Evolutionary conservation across 176 grass and related monocot genomes (phyloP).

Genomic region (Puccinellia tenuiflora): DNA sequence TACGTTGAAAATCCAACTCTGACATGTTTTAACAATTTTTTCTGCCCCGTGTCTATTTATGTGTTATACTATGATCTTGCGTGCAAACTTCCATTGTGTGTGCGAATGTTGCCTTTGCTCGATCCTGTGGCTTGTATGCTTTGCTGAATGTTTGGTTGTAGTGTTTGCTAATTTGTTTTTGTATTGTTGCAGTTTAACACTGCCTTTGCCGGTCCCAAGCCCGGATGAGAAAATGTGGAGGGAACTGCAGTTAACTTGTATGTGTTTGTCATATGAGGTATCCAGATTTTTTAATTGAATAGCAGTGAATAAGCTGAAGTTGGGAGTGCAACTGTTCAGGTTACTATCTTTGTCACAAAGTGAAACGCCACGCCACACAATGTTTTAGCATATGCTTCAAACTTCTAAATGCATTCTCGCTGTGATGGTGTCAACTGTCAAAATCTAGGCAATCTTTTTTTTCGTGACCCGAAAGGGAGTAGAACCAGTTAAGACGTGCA

Average conservation of each 20-base stretch:
- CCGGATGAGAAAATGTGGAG: constrained; percentile 61
- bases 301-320: background rate
- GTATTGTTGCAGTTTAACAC: constrained; percentile 27
- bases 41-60: background rate
- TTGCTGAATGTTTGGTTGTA: background rate
- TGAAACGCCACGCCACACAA: too few relatives aligned
- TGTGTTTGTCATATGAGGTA: background rate
- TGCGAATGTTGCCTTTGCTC: background rate
- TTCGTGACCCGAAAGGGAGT: background rate
- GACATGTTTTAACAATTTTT: background rate
- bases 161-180: background rate
- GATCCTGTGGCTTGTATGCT: background rate
- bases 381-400: background rate
- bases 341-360: background rate
- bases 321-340: background rate
- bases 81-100: too few relatives aligned
- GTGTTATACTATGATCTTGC: too few relatives aligned
- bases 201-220: constrained; percentile 63
- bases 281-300: background rate
- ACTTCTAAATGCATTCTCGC: background rate
- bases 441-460: background rate
- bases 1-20: background rate
- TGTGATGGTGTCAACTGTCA: background rate
- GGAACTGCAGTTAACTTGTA: constrained; percentile 2
- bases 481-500: background rate